phyloP scores from a whole-genome alignment of 129 eudicot genomes.

The Lactuca saligna region DNA sequence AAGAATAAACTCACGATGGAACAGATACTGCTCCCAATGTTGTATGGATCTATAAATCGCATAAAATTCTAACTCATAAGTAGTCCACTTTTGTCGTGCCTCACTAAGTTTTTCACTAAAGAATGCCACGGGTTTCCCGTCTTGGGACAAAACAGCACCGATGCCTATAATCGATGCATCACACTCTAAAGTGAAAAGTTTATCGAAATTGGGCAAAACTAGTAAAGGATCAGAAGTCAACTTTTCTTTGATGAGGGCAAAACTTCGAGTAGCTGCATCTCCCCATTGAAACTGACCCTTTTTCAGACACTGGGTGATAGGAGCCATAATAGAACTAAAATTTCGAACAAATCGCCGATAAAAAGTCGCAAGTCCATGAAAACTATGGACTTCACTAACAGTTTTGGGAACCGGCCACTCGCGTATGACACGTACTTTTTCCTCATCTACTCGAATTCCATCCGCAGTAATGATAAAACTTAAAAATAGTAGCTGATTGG shows the following conservation, averaged over 20 bases:
- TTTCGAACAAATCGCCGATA: not conserved
- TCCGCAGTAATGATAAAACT: not conserved
- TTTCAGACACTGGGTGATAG: not conserved
- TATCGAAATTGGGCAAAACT: not conserved
- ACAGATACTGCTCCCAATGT: constrained; percentile 8
- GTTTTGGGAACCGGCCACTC: not conserved
- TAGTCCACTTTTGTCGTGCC: not conserved
- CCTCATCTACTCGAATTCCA: not conserved
- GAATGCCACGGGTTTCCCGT: not conserved
- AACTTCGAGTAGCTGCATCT: not conserved
- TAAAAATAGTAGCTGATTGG: not conserved
- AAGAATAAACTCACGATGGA: not conserved
- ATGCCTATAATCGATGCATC: not conserved
- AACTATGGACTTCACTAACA: not conserved
- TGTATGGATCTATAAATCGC: not conserved
- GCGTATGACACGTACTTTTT: not conserved
- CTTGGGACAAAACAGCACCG: not conserved
- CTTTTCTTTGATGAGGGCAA: not conserved
- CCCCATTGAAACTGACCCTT: not conserved
- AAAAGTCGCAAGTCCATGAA: not conserved
- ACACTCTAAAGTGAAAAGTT: not conserved
- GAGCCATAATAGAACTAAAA: constrained; percentile 6
- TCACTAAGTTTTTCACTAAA: constrained; percentile 12
- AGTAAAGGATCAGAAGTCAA: not conserved
- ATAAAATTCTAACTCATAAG: constrained; percentile 15